Evolutionary conservation across 768 basidiomycete species (phyloP), one percentile per base, ranked within the genome.

Genomic region (Tulasnella sp.): DNA sequence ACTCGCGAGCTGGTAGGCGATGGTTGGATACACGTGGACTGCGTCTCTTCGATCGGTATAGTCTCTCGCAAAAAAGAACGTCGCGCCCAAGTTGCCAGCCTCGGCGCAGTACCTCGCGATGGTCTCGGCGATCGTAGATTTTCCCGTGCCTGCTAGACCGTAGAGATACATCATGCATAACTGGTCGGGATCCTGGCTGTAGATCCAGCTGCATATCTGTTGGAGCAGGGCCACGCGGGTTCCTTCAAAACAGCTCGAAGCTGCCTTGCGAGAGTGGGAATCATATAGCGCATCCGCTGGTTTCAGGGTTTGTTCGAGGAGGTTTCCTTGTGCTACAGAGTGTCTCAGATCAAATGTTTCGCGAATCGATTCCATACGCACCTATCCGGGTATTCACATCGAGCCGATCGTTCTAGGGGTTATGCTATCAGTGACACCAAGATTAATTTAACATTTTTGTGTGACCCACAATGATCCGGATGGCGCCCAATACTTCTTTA

Each of bases 121-220:
- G 8, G 72, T 70, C 32, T 71, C 68, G 3, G 73, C 68, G n/a
- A 76, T 71, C n/a, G 73, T 62, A 3, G 73, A 73, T 62, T 75
- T 76, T 4, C 75, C 75, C 8, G 63, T 66, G 11, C 75, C 75
- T 10, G 74, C 72, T 13, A 65, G 64, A 30, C 71, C 74, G 48
- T 50, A 61, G 21, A 75, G 58, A 65, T 70, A 70, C 43, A 68
- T 66, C 7, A 75, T 60, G 17, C 34, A 42, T 27, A 24, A 34
- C 4, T 5, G 27, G 24, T 4, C 17, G 2, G 51, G 9, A 19
- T 26, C 24, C 24, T 53, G 15, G 26, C 24, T 21, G 17, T 26
- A 15, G 51, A 53, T 41, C 51, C 51, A 53, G 17, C 38, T 15
- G 27, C 11, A 3, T 4, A 53, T 53, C 4, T 4, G 11, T 53